Evolutionary conservation across 2,329 filamentous ascomycete species (phyloP).

Genomic region (Stemphylium vesicarium): DNA sequence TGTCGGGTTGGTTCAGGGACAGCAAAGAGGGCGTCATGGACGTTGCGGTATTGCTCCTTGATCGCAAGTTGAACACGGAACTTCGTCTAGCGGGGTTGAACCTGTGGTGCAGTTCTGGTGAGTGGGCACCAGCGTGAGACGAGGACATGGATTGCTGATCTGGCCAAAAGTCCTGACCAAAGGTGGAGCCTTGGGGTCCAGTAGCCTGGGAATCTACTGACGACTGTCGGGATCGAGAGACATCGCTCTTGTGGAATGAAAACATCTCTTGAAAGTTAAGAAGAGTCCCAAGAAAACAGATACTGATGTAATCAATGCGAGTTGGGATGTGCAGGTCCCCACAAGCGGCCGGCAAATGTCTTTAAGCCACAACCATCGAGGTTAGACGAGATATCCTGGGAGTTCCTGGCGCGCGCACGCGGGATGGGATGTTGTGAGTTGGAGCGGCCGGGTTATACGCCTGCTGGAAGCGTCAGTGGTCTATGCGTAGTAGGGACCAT

Average conservation of each 20-base stretch:
- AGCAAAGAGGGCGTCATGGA: conserved; percentile 42
- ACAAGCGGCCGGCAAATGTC: conserved; percentile 33
- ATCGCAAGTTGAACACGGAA: conserved; percentile 48
- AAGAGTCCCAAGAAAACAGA: conserved; percentile 12
- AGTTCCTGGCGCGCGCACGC: conserved; percentile 33
- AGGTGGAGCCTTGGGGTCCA: conserved; percentile 27
- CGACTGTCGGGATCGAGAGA: conserved; percentile 41
- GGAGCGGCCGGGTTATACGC: conserved; percentile 4
- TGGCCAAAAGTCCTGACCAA: conserved; percentile 32
- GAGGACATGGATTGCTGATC: conserved; percentile 35
- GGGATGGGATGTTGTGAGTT: conserved; percentile 28
- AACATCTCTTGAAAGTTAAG: conserved; percentile 40
- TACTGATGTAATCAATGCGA: conserved; percentile 26
- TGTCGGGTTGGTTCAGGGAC: conserved; percentile 30
- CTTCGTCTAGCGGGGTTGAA: conserved; percentile 33
- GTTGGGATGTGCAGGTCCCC: conserved; percentile 33
- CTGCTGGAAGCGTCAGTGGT: conserved; percentile 8
- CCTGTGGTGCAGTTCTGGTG: conserved; percentile 38
- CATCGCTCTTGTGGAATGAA: conserved; percentile 45
- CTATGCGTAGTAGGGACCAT: conserved; percentile 22
- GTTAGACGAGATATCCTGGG: conserved; percentile 26
- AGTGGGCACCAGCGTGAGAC: conserved; percentile 37
- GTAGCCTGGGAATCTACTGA: conserved; percentile 41
- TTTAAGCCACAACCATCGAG: conserved; percentile 36
- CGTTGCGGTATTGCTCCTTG: conserved; percentile 46